Conservation (phyloP, 2,329 filamentous ascomycete species). For the Dactylellina sp. region DNA sequence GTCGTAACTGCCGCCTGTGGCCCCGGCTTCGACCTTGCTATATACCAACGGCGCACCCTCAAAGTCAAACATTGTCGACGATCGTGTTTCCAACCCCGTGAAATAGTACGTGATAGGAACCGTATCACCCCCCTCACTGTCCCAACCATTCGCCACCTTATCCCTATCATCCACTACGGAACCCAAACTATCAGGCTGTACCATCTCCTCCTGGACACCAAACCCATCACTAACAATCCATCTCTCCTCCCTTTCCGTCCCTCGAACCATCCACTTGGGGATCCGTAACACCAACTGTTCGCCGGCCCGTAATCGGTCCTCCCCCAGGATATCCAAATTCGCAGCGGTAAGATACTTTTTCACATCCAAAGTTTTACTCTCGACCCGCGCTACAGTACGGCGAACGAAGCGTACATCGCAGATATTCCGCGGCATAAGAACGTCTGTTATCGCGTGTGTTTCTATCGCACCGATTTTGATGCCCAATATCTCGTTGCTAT, state of each 20-base stretch:
- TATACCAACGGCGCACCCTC: conserved; percentile 49
- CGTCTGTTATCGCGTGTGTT: conserved; percentile 57
- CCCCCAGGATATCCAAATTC: conserved; percentile 40
- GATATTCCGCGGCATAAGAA: conserved; percentile 58
- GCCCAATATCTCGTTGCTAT: conserved; percentile 44
- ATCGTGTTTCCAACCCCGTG: conserved; percentile 42
- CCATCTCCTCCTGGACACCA: background rate
- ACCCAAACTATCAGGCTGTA: no score
- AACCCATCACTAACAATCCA: conserved; percentile 17
- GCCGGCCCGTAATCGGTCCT: conserved; percentile 38
- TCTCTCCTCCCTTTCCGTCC: conserved; percentile 14
- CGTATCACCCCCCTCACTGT: background rate
- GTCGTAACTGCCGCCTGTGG: conserved; percentile 49
- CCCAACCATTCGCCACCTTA: no score
- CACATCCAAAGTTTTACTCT: conserved; percentile 27
- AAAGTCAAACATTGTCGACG: conserved; percentile 50
- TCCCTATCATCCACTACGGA: no score
- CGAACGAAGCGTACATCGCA: conserved; percentile 58
- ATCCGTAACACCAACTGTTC: conserved; percentile 28
- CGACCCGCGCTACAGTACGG: conserved; percentile 18
- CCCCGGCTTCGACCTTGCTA: conserved; percentile 47
- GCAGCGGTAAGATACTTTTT: conserved; percentile 26
- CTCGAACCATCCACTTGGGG: conserved; percentile 39
- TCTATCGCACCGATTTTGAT: conserved; percentile 57
- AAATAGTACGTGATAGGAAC: conserved; percentile 46